These are phyloP conservation scores for Fusarium longipes DNA, from an alignment of 2,329 filamentous ascomycete species.

Conservation along the genomic window DNA sequence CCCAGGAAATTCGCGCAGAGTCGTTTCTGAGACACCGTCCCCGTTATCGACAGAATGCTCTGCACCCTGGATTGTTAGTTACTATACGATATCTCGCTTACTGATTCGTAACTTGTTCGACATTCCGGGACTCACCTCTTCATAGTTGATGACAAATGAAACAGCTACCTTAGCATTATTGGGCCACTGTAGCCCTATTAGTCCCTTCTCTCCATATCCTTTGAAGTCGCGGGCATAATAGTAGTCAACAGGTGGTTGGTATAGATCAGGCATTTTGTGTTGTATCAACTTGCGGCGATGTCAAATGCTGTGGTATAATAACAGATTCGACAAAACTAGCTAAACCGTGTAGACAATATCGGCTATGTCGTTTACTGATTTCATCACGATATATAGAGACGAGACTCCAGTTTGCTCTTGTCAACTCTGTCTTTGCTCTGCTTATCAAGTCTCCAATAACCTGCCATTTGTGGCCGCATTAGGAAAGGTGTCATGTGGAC, in stretches of 20 bases:
- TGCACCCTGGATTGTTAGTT: not conserved
- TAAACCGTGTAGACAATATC: not conserved
- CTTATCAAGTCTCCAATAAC: not conserved
- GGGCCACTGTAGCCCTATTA: constrained; percentile 1
- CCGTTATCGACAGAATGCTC: constrained; percentile 6
- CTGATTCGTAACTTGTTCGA: too few species aligned
- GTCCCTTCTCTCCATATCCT: constrained; percentile 12
- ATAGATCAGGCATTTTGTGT: not conserved
- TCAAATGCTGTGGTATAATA: not conserved
- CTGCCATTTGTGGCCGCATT: not conserved
- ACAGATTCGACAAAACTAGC: not conserved
- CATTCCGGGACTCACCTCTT: not conserved
- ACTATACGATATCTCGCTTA: not conserved
- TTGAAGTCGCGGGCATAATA: constrained; percentile 2
- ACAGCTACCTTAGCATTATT: constrained; percentile 6
- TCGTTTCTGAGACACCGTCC: constrained; percentile 3
- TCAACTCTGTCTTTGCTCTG: not conserved
- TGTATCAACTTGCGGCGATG: not conserved
- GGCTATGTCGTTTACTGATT: not conserved
- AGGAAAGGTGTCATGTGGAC: not conserved
- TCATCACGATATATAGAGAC: not conserved
- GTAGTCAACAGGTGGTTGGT: not conserved
- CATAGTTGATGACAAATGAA: constrained; percentile 16
- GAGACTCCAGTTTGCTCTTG: not conserved
- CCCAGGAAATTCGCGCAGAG: not conserved